Evolutionary conservation across 208 protist species (phyloP), one percentile per base, ranked within the genome.

Genomic region (Herpetomonas tarakana): DNA sequence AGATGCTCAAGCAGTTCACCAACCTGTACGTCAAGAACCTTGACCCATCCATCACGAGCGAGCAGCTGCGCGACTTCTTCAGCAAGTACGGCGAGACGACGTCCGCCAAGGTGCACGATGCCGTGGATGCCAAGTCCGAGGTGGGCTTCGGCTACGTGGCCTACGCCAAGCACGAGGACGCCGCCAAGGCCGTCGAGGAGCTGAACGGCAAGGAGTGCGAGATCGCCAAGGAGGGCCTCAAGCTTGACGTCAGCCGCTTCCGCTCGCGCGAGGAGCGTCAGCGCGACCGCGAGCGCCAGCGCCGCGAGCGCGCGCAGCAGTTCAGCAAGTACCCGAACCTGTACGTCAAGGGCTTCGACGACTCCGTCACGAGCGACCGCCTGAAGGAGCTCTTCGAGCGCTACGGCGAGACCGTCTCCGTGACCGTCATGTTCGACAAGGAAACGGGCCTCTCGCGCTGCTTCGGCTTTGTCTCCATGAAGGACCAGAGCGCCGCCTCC

Each of bases 1-100:
- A 96, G 72, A 79, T 84, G 59, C 70, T 95, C 44, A 87, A 94
- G 73, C 98, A 98, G 81, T 99, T 93, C 75, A 96, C 94, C 45
- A 99, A 99, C 86, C 88, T 99, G 27, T 99, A 99, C 89, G 91
- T 99, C 60, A 99, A 99, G 85, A 99, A 99, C 94, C 87, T 99
- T 59, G 93, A 98, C 63, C 94, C 98, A 58, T 60, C 65, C 22
- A 84, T 99, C 49, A 84, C 91, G 57, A 96, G 98, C 56, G 94
- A 98, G 53, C 84, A 94, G 62, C 78, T 99, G 24, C 80, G 85
- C 61, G 81, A 90, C 47, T 81, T 93, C 52, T 99, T 99, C 72
- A 50, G 67, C 53, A 72, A 65, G 52, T 99, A 92, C 68, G 98
- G 98, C 57, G 92, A 90, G 59, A 97, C 99, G 62, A 98, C 95